Conservation (phyloP, 106 monocot genomes). For the Dendrobium nobile region DNA sequence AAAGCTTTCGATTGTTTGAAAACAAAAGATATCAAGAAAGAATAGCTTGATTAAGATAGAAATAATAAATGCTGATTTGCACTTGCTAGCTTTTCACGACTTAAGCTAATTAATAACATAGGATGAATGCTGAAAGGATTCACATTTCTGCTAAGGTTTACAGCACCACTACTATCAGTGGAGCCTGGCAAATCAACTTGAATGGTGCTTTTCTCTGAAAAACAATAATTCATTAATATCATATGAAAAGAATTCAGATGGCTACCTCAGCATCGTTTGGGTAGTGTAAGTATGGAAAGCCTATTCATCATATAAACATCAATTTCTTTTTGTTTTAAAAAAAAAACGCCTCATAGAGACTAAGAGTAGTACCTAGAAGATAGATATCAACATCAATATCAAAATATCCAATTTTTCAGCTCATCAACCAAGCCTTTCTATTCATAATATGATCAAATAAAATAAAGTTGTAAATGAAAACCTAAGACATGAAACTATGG, state of each 20-base stretch:
- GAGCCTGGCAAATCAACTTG: neutral
- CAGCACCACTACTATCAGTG: neutral
- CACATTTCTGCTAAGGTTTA: neutral
- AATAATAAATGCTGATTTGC: neutral
- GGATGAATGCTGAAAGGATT: slow-evolving; percentile 2
- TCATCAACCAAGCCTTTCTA: no score
- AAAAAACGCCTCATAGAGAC: neutral
- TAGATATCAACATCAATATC: no score
- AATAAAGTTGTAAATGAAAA: neutral
- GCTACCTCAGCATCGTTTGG: neutral
- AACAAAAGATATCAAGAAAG: no score
- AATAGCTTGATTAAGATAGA: no score
- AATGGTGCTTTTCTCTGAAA: neutral
- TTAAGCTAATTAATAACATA: neutral
- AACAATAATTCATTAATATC: neutral
- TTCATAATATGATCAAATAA: neutral
- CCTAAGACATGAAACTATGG: neutral
- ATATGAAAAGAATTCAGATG: neutral
- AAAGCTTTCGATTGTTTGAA: no score
- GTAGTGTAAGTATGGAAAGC: neutral
- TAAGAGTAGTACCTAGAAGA: neutral
- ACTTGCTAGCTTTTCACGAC: neutral
- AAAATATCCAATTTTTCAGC: no score
- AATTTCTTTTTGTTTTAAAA: neutral
- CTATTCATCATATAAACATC: neutral